Percentiles rank a stretch among this genome's conserved stretches.
phyloP scores from a whole-genome alignment of 176 grass and related monocot genomes.

The Typha latifolia region DNA sequence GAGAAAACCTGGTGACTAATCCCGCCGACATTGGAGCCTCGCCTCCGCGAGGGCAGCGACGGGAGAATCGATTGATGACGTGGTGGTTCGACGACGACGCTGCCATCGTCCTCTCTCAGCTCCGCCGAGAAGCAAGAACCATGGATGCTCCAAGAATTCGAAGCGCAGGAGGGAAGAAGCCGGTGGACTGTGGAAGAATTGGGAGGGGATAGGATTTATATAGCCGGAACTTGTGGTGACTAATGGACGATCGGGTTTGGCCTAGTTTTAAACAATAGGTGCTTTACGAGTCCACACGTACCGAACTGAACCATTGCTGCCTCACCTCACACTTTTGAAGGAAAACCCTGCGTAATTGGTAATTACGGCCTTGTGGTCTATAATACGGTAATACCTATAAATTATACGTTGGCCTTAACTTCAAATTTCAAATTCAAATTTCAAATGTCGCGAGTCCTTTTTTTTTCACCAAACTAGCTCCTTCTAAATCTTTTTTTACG shows the following conservation, averaged over 20 bases:
- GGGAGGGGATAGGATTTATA: conserved; percentile 46
- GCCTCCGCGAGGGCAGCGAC: background rate
- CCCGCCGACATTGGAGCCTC: background rate
- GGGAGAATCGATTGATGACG: background rate
- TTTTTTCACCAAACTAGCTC: no score
- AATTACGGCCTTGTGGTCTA: no score
- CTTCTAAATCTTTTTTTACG: no score
- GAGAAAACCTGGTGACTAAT: background rate
- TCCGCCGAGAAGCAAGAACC: background rate
- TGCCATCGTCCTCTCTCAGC: background rate
- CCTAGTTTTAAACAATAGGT: conserved; percentile 39
- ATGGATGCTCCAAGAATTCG: background rate
- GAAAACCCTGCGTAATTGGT: no score
- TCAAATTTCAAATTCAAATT: no score
- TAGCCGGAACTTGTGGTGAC: conserved; percentile 37
- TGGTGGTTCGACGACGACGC: background rate
- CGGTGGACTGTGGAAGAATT: background rate
- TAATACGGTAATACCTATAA: no score
- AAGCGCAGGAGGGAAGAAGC: background rate
- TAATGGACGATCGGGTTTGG: background rate
- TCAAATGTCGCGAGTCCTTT: no score
- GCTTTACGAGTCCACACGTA: conserved; percentile 30
- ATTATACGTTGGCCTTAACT: no score
- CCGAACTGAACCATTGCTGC: background rate
- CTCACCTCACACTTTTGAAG: no score